Percentiles rank a stretch among this genome's conserved stretches.
phyloP scores from a whole-genome alignment of 2,329 filamentous ascomycete species.

The Ceratocystis harringtonii region DNA sequence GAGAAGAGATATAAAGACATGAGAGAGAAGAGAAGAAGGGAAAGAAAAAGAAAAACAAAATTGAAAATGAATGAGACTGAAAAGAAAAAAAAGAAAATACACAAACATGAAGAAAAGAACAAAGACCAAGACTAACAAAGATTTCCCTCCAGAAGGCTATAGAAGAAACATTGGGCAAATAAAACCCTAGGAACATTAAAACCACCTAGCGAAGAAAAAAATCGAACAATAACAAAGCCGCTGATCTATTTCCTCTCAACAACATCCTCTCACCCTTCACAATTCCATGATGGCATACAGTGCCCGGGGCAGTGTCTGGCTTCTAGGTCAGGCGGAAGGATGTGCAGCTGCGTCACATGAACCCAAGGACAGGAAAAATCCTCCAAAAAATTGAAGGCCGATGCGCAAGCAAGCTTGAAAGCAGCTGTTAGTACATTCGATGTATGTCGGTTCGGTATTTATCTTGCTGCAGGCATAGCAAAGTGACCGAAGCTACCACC shows the following conservation, averaged over 20 bases:
- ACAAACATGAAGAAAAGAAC: neutral
- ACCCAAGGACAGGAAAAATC: neutral
- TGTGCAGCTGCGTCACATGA: neutral
- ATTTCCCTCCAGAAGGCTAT: neutral
- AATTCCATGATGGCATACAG: too few species aligned
- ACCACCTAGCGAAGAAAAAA: conserved; percentile 6
- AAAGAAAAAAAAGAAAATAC: neutral
- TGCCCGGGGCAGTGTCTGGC: neutral
- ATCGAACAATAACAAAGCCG: neutral
- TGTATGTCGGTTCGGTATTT: conserved; percentile 18
- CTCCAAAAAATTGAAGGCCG: too few species aligned
- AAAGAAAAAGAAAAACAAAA: conserved; percentile 6
- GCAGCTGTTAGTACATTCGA: neutral
- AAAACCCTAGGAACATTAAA: conserved; percentile 1
- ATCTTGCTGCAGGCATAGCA: conserved; percentile 32
- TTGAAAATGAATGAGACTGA: neutral
- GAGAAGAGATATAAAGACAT: neutral
- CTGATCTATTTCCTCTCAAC: neutral
- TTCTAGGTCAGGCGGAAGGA: neutral
- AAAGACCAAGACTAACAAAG: neutral
- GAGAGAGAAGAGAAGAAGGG: neutral
- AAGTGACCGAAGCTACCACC: conserved; percentile 66
- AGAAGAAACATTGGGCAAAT: conserved; percentile 5
- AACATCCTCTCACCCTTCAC: neutral
- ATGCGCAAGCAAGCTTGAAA: neutral